These are phyloP conservation scores for Akanthomyces muscarius DNA, from an alignment of 2,329 filamentous ascomycete genomes.

Conservation along the genomic window DNA sequence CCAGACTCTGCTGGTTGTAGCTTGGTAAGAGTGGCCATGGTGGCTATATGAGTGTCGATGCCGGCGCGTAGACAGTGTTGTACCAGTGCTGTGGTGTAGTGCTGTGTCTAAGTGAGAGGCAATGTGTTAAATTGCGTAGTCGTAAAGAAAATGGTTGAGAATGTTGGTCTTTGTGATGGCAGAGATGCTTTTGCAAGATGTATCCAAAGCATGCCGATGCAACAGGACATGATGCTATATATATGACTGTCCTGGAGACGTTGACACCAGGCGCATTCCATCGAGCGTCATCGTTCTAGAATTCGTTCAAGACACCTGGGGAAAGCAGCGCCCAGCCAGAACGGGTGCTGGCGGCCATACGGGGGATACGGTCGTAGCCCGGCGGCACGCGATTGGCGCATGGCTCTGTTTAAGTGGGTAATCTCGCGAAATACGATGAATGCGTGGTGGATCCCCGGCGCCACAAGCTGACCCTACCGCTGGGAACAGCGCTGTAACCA, in stretches of 20 bases:
- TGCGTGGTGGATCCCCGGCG: constrained; percentile 5
- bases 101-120: not conserved
- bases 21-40: constrained; percentile 19
- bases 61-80: not conserved
- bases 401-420: not conserved
- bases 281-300: constrained; percentile 5
- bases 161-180: not conserved
- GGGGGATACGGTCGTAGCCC: constrained; percentile 5
- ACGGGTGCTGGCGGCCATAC: not conserved
- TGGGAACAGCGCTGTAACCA: not conserved
- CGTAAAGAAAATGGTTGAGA: not conserved
- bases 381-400: not conserved
- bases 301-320: not conserved
- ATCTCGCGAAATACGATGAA: constrained; percentile 16
- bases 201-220: not conserved
- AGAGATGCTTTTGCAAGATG: not conserved
- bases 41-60: constrained; percentile 10
- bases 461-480: not conserved
- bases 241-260: not conserved
- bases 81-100: not conserved
- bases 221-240: not conserved
- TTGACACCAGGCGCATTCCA: not conserved
- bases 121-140: not conserved
- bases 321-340: not conserved
- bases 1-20: not conserved